Base-by-base conservation (phyloP, 345 rosid genomes). In the Dipteronia dyeriana region DNA sequence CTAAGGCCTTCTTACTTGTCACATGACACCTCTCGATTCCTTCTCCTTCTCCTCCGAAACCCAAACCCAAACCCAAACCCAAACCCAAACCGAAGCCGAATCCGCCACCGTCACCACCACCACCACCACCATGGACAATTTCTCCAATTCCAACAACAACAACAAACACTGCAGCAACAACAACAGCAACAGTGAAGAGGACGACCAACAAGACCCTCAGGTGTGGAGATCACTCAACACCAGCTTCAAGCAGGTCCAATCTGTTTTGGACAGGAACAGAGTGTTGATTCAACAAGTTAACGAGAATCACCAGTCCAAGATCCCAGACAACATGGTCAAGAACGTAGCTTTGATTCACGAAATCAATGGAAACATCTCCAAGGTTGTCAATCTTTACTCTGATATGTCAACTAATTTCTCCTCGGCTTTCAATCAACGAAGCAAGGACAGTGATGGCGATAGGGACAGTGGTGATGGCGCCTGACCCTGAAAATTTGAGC, bases 331-430 rank as follows among this genome's bases (percentile, higher is more conserved):
- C 82, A 95, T 95, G 98, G 92, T 88, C 13, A 91, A 93, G 79
- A 95, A 95, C 89, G 98, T 95, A 0, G 91, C 90, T 45, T 80
- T 95, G 81, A 95, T 95, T n/a, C 91, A 93, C 54, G 98, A 95
- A 75, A 84, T 95, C 69, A 95, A 95, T 34, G 90, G 89, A 70
- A 95, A 95, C 81, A 89, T 95, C 70, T 85, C 97, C 8, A 95
- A 89, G 84, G 97, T 93, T 61, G 95, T 85, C 3, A 82, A 87
- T 0, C 89, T 95, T 75, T 95, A 93, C 87, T 93, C 98, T 51
- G 94, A 88, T 72, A 69, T 86, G 47, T 87, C 85, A 67, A 73
- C 85, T 41, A 80, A 86, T 78, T 92, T 95, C 82, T 81, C 90
- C 16, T 26, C 85, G 65, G 65, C 79, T 17, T 87, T 76, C 61